Percentiles rank a stretch among this genome's conserved stretches.
Conservation (phyloP, 1,284 basidiomycete genomes). For the Irpex rosettiformis region DNA sequence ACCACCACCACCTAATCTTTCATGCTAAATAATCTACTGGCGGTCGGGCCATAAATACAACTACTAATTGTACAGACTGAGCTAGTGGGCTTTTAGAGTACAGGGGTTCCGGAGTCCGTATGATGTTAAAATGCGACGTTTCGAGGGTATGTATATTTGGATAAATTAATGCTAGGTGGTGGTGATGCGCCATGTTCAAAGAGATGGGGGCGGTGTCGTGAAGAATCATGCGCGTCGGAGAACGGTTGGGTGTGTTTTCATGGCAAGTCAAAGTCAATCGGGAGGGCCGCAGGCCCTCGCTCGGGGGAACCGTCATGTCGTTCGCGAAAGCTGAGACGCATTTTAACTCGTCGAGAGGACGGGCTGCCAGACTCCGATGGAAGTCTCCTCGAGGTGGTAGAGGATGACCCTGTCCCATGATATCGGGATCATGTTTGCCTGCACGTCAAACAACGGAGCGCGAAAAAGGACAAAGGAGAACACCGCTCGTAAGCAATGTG, state of each 20-base stretch:
- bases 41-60: not conserved
- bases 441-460: too few relatives aligned
- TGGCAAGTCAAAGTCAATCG: too few relatives aligned
- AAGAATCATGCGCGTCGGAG: not conserved
- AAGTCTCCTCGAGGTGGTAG: constrained; percentile 68
- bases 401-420: constrained; percentile 67
- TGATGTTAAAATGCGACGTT: not conserved
- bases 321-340: not conserved
- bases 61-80: constrained; percentile 1
- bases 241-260: not conserved
- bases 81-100: not conserved
- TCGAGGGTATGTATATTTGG: not conserved
- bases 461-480: too few relatives aligned
- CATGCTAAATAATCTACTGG: not conserved
- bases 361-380: constrained; percentile 67
- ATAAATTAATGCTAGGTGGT: too few relatives aligned
- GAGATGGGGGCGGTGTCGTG: not conserved
- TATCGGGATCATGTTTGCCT: constrained; percentile 65
- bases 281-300: constrained; percentile 1
- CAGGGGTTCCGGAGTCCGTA: not conserved
- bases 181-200: too few relatives aligned
- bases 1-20: not conserved
- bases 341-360: constrained; percentile 38
- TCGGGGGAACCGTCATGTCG: not conserved
- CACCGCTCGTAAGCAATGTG: constrained; percentile 13